phyloP scores from a whole-genome alignment of 2,329 filamentous ascomycete genomes.

The Xylariomycetidae sp. region DNA sequence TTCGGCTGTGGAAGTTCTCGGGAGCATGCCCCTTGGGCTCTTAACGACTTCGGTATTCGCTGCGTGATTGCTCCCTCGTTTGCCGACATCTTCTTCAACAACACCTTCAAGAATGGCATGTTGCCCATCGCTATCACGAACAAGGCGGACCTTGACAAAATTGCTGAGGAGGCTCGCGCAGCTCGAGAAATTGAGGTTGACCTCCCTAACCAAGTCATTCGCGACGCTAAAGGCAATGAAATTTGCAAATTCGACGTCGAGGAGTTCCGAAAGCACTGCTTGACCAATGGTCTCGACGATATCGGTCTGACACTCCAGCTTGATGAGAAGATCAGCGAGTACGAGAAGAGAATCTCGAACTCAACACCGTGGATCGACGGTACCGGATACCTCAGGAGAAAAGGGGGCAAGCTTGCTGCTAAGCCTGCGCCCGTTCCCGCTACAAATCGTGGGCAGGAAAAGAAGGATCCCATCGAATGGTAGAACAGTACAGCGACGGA shows the following conservation, averaged over 20 bases:
- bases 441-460: constrained; percentile 81
- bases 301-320: constrained; percentile 92
- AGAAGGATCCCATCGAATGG: constrained; percentile 87
- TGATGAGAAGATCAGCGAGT: constrained; percentile 80
- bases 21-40: constrained; percentile 95
- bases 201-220: constrained; percentile 78
- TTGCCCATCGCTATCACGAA: constrained; percentile 75
- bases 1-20: constrained; percentile 92
- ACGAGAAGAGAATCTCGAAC: constrained; percentile 71
- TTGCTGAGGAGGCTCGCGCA: constrained; percentile 72
- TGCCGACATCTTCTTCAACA: constrained; percentile 95
- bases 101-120: constrained; percentile 99
- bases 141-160: constrained; percentile 58
- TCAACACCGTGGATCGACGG: constrained; percentile 92
- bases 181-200: constrained; percentile 87
- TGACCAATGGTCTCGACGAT: constrained; percentile 90
- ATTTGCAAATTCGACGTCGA: constrained; percentile 84
- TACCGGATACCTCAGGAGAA: constrained; percentile 67
- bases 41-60: constrained; percentile 94
- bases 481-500: too few species aligned
- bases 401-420: constrained; percentile 50
- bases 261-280: constrained; percentile 89
- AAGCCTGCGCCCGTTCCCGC: constrained; percentile 70
- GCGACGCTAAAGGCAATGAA: constrained; percentile 66
- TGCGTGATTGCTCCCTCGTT: constrained; percentile 84